Evolutionary conservation across 139 green algal species (phyloP), one percentile per base, ranked within the genome.

Genomic region (Deuterostichococcus epilithicus): DNA sequence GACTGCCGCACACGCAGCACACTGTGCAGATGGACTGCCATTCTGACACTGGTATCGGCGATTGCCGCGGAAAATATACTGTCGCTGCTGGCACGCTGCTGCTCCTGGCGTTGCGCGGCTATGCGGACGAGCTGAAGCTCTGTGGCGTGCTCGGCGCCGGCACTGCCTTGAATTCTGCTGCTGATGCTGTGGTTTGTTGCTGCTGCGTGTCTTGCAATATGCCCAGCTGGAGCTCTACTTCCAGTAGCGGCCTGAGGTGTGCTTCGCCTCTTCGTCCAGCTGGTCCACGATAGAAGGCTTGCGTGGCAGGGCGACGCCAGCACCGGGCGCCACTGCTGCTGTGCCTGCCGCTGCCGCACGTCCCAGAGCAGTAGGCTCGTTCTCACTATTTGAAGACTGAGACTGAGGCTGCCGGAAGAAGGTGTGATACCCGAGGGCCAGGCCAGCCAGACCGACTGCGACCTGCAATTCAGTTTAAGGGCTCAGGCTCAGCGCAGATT

Each of bases 201-300:
- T n/a, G n/a, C n/a, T n/a, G n/a, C n/a, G n/a, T n/a, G n/a, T n/a
- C n/a, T n/a, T n/a, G n/a, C n/a, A n/a, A n/a, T n/a, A n/a, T n/a
- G n/a, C n/a, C n/a, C n/a, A n/a, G n/a, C 26, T 32, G n/a, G 45
- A 26, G 10, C n/a, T 69, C 28, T 28, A 63, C 52, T 63, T 63
- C 81, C 81, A 83, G 68, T 70, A 32, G 3, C 67, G 70, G n/a
- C 42, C 78, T 20, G 70, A 84, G 13, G 76, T 82, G 30, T 81
- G 76, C 32, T 68, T 42, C 2, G 68, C 33, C 20, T 63, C 52
- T 28, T 63, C 52, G 52, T 63, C 52, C 8, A 63, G 52, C 52
- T 63, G 52, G 5, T 63, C 13, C 10, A 63, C 52, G 52, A 63
- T 28, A 5, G 52, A 63, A 28, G 52, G 52, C 52, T 63, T 13